A percentile compares a stretch with the other conserved stretches of the same genome.
Evolutionary conservation across 2,329 filamentous ascomycete species (phyloP).

Genomic region (Nectriaceae sp.): DNA sequence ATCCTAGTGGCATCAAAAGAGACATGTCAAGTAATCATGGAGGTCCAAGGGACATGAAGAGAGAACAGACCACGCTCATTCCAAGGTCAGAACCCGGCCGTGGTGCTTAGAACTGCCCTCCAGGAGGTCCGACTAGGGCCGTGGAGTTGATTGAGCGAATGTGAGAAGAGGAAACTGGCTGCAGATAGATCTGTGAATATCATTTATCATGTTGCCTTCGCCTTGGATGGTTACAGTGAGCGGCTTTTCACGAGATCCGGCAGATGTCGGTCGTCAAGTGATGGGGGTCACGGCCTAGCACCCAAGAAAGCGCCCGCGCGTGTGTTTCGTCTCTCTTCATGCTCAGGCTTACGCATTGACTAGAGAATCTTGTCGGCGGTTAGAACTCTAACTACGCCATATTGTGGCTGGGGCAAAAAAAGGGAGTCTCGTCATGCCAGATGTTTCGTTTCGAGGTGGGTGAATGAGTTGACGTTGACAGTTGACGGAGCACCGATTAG

Average conservation of each 20-base stretch:
- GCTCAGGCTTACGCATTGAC: too few relatives aligned
- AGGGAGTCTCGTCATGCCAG: neutral
- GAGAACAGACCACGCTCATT: neutral
- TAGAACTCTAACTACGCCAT: neutral
- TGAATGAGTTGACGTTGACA: too few relatives aligned
- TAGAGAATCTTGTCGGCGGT: neutral
- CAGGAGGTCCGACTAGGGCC: neutral
- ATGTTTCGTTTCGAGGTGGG: too few relatives aligned
- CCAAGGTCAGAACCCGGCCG: neutral
- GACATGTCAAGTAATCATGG: neutral
- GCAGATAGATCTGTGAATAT: neutral
- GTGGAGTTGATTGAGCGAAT: neutral
- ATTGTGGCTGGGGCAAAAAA: neutral
- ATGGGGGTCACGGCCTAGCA: neutral
- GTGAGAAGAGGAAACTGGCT: neutral
- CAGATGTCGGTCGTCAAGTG: neutral
- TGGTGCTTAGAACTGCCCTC: neutral
- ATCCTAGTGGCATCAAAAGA: neutral
- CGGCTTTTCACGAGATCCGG: neutral
- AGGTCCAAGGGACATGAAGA: neutral
- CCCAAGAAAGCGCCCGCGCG: neutral
- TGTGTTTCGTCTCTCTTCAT: neutral
- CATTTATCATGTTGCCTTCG: neutral
- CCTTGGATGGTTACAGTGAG: neutral
- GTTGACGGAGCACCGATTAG: neutral